Base-by-base conservation (phyloP, 257 asterid species). In the Nicotiana tomentosiformis region DNA sequence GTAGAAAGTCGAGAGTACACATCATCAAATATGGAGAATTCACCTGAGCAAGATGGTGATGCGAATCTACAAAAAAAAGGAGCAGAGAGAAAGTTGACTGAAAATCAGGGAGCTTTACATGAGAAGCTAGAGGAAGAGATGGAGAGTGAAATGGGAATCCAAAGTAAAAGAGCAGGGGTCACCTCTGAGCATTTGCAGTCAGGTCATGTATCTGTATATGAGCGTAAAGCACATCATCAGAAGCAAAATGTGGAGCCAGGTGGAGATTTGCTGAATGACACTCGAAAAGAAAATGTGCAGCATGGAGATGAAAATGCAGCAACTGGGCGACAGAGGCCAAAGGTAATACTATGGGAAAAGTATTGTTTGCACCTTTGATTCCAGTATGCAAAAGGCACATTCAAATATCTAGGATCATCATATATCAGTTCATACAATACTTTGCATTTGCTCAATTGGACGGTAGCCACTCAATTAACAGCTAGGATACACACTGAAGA, bases 1-100 rank as follows among this genome's bases (percentile, higher is more conserved):
- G 90, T 87, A 65, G 94, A 87, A 82, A 96, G 98, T 86, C 97
- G 90, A 10, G 97, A 88, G 86, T 94, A 93, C 84, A 88, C 90
- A 83, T 91, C 97, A 56, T 87, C 94, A 82, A 90, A 93, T 84
- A 86, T 90, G 81, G 98, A 89, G 87, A 89, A 89, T 84, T 90
- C 95, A 66, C 89, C 84, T n/a, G 91, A 61, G 51, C 26, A 39
- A 43, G 93, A 89, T 53, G 89, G 80, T 30, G 92, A 85, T 84
- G 82, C 87, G 14, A 88, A 89, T 43, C 78, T 74, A 68, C 92
- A 90, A 72, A 90, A 86, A 81, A 91, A 88, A 83, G 93, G 93
- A 87, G 94, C 86, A 60, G 97, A 90, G 77, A 77, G 83, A 81
- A 93, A 87, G 89, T 82, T 89, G 84, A 91, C 91, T 66, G 90